These are phyloP conservation scores for Alternaria longipes DNA, from an alignment of 2,329 filamentous ascomycete species.

Conservation along the genomic window DNA sequence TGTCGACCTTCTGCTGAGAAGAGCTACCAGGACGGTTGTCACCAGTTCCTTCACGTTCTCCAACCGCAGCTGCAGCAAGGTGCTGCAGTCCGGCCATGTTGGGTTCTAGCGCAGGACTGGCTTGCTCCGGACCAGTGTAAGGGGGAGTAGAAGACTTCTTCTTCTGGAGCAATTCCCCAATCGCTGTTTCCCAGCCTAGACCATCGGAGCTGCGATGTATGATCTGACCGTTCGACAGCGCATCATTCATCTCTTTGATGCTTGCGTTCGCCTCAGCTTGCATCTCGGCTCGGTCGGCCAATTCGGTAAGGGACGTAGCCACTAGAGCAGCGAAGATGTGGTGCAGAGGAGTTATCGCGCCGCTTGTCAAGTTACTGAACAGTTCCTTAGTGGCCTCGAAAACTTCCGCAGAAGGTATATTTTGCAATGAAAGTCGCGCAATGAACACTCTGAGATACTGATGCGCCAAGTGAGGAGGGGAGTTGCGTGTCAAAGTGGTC, in stretches of 20 bases:
- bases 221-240: slow-evolving; percentile 44
- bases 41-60: slow-evolving; percentile 42
- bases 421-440: slow-evolving; percentile 38
- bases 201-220: slow-evolving; percentile 42
- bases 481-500: slow-evolving; percentile 38
- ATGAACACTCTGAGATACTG: slow-evolving; percentile 50
- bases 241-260: slow-evolving; percentile 50
- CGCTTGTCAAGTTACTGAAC: slow-evolving; percentile 36
- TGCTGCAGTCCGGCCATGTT: slow-evolving; percentile 52
- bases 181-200: slow-evolving; percentile 48
- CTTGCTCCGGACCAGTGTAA: slow-evolving; percentile 34
- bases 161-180: slow-evolving; percentile 44
- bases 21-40: slow-evolving; percentile 23
- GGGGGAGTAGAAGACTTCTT: slow-evolving; percentile 38
- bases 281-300: slow-evolving; percentile 47
- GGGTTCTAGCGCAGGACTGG: slow-evolving; percentile 37
- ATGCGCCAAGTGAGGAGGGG: slow-evolving; percentile 46
- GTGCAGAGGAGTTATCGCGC: slow-evolving; percentile 45
- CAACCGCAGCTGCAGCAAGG: slow-evolving; percentile 51
- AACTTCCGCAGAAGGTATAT: slow-evolving; percentile 34
- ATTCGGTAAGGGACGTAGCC: slow-evolving; percentile 46
- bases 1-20: slow-evolving; percentile 35
- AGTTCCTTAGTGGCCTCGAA: slow-evolving; percentile 42
- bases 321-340: slow-evolving; percentile 50
- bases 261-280: slow-evolving; percentile 47